Percentiles rank a stretch among this genome's conserved stretches.
These are phyloP conservation scores for Magnolia officinalis DNA, from an alignment of 164 flowering plant species.

Conservation along the genomic window DNA sequence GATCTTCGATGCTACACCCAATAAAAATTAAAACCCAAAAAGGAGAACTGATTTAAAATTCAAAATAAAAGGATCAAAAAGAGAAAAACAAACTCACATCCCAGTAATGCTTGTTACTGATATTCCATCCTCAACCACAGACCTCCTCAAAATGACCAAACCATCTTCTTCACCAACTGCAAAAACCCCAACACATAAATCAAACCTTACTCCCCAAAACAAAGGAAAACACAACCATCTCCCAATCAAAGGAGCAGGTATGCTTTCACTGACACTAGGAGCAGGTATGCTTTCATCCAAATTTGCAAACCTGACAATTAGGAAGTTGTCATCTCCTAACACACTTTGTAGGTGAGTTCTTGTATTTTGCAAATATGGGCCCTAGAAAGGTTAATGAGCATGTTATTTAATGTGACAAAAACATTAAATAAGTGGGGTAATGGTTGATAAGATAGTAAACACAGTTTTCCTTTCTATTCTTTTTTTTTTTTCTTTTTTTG, in stretches of 20 bases:
- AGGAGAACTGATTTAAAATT: not conserved
- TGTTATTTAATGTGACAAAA: too few species aligned
- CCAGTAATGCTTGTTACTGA: conserved; percentile 39
- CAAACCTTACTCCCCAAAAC: not conserved
- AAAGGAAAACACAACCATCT: not conserved
- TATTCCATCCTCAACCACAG: conserved; percentile 43
- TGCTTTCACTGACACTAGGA: too few species aligned
- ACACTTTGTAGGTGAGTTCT: too few species aligned
- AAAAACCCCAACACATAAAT: not conserved
- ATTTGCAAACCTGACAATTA: too few species aligned
- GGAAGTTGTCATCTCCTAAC: too few species aligned
- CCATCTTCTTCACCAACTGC: conserved; percentile 13
- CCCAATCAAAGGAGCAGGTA: not conserved
- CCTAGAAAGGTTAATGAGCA: too few species aligned
- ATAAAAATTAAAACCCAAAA: not conserved
- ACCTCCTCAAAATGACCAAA: conserved; percentile 19
- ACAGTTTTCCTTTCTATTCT: too few species aligned
- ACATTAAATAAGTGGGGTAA: too few species aligned
- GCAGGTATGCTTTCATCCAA: too few species aligned
- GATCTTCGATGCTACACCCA: conserved; percentile 74
- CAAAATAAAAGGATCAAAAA: not conserved
- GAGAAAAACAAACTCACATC: conserved; percentile 29
- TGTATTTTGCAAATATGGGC: too few species aligned
- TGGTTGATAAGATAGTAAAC: too few species aligned
- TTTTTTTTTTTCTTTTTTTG: too few species aligned